phyloP scores from a whole-genome alignment of 2,329 filamentous ascomycete species.

The Venturia carpophila region DNA sequence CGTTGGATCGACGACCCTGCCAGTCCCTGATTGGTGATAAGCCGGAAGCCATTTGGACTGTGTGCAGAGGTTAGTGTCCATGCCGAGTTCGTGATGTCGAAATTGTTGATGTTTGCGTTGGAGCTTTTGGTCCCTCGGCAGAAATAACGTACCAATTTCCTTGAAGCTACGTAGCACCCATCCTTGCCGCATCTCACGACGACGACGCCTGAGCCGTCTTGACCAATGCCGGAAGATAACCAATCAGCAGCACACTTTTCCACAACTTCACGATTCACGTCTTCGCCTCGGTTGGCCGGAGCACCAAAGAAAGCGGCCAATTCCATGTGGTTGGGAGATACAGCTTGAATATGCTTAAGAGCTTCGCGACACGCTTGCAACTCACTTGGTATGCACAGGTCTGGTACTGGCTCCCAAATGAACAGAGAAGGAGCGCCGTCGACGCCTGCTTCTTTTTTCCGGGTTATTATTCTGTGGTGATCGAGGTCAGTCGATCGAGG shows the following conservation, averaged over 20 bases:
- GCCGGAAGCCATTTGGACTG: slow-evolving; percentile 63
- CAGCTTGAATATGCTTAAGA: slow-evolving; percentile 48
- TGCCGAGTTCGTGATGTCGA: not conserved
- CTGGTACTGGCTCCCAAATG: slow-evolving; percentile 93
- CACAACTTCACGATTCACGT: slow-evolving; percentile 33
- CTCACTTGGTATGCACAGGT: slow-evolving; percentile 67
- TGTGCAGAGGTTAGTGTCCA: not conserved
- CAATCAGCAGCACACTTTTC: slow-evolving; percentile 35
- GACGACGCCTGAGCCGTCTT: slow-evolving; percentile 44
- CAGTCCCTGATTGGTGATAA: slow-evolving; percentile 48
- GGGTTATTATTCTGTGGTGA: not conserved
- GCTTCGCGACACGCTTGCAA: slow-evolving; percentile 46
- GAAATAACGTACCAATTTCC: slow-evolving; percentile 22
- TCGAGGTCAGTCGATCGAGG: slow-evolving; percentile 23
- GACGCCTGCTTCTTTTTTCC: not conserved
- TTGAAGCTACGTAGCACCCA: slow-evolving; percentile 52
- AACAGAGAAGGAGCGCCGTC: slow-evolving; percentile 53
- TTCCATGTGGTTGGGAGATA: slow-evolving; percentile 80
- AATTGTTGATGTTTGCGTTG: not conserved
- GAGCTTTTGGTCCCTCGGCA: not conserved
- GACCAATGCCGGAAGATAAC: slow-evolving; percentile 31
- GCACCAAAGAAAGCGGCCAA: slow-evolving; percentile 75
- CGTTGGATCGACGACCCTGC: slow-evolving; percentile 77
- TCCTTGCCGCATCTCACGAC: slow-evolving; percentile 65
- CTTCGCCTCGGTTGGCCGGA: slow-evolving; percentile 27